Percentiles rank a stretch among this genome's conserved stretches.
Conservation (phyloP, 768 basidiomycete species). For the Trametopsis cervina region DNA sequence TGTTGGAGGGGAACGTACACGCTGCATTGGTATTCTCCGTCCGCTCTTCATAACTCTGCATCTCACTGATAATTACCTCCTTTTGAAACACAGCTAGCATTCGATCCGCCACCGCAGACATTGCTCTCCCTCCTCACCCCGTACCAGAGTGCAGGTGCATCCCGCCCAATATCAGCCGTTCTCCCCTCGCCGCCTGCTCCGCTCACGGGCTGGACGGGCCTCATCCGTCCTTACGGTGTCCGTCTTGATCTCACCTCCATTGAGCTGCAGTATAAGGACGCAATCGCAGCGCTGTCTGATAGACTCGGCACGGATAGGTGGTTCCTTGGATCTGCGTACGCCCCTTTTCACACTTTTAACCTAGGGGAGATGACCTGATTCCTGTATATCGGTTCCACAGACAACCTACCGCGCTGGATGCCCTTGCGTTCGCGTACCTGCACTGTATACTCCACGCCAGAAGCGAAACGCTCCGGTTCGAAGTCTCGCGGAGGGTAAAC, state of each 20-base stretch:
- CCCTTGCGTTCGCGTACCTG: constrained; percentile 76
- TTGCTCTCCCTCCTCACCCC: constrained; percentile 35
- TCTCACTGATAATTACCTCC: not conserved
- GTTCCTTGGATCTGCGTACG: constrained; percentile 73
- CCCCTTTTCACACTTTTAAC: not conserved
- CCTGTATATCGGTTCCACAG: too few relatives aligned
- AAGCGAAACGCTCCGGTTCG: constrained; percentile 41
- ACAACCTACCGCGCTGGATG: constrained; percentile 73
- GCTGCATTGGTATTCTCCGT: constrained; percentile 51
- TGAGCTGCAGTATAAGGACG: constrained; percentile 58
- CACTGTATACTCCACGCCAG: constrained; percentile 51
- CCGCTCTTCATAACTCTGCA: not conserved
- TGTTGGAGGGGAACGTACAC: constrained; percentile 73
- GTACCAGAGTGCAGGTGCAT: constrained; percentile 24
- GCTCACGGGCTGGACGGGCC: constrained; percentile 57
- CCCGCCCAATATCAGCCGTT: constrained; percentile 36
- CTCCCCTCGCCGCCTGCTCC: constrained; percentile 65
- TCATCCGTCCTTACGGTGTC: constrained; percentile 53
- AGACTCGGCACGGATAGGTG: constrained; percentile 72
- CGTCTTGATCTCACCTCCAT: constrained; percentile 46
- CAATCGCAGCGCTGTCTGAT: constrained; percentile 66
- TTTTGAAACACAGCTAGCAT: not conserved
- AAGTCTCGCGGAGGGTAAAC: constrained; percentile 66
- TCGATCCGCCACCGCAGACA: constrained; percentile 22
- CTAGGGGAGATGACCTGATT: not conserved